A percentile compares a stretch with the other conserved stretches of the same genome.
Evolutionary conservation across 441 rosid genomes (phyloP).

Genomic region (Mallotus repandus): DNA sequence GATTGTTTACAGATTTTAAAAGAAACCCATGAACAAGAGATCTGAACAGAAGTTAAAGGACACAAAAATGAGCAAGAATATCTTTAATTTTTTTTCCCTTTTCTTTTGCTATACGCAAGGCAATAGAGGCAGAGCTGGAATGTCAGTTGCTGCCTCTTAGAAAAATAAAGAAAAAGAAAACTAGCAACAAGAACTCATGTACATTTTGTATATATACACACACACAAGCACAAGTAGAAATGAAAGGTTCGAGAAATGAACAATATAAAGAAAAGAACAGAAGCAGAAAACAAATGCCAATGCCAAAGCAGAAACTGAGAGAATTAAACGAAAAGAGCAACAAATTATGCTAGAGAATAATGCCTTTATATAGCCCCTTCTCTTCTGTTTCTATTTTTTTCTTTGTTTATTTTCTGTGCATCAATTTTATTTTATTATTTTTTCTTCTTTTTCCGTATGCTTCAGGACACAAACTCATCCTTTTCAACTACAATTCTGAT

Average conservation of each 20-base stretch:
- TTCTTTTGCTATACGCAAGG: constrained; percentile 40
- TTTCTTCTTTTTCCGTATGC: background rate
- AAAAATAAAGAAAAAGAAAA: background rate
- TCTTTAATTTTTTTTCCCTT: constrained; percentile 13
- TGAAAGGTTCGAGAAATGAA: background rate
- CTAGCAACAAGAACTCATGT: constrained; percentile 6
- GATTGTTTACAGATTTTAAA: background rate
- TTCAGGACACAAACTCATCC: background rate
- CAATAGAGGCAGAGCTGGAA: constrained; percentile 28
- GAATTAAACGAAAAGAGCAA: constrained; percentile 17
- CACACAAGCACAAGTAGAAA: constrained; percentile 5
- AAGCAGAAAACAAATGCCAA: constrained; percentile 17
- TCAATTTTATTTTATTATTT: background rate
- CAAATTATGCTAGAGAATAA: constrained; percentile 27
- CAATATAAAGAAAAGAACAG: background rate
- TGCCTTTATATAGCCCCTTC: constrained; percentile 36
- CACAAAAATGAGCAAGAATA: constrained; percentile 21
- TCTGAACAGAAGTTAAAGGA: constrained; percentile 7
- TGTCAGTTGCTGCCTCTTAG: constrained; percentile 22
- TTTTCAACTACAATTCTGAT: background rate
- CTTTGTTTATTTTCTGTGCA: no score
- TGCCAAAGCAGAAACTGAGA: background rate
- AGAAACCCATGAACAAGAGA: constrained; percentile 5
- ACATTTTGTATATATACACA: background rate
- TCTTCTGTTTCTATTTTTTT: background rate